Base-by-base conservation (phyloP, 73 alveolate species). In the Tetrahymena borealis region DNA sequence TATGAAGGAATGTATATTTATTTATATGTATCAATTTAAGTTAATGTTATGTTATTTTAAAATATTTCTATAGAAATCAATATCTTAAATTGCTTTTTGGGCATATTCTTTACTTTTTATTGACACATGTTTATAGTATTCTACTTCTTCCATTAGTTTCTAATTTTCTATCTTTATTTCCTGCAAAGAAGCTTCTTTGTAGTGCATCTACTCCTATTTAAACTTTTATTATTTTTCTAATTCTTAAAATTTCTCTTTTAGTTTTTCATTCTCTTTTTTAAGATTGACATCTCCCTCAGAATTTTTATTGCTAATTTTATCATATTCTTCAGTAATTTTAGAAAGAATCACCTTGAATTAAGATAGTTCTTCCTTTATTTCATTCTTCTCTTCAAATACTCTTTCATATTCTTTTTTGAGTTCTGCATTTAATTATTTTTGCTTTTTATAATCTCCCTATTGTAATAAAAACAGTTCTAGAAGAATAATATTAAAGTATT, bases 51-150 rank as follows among this genome's bases (percentile, higher is more conserved):
- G 95, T 32, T 93, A 39, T 39, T 79, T 85, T 85, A 93, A 39
- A 28, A 93, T 39, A 20, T 93, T 92, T 85, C 95, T 93, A 32
- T 93, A 93, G 33, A 93, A 93, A 36, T 93, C 95, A 20, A 93
- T 20, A 35, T 93, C 95, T 41, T 93, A 42, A 9, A 79, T 92
- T 39, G 90, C 37, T 85, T 93, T 79, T 93, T 85, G 78, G 32
- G 90, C 78, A 24, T 78, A 40, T 24, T 93, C 78, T 90, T 93
- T 93, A 33, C 91, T 40, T 39, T 85, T 60, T 11, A 79, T 33
- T 32, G 93, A 79, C 13, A 78, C 35, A 28, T 93, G 41, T 33
- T 90, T 79, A 36, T 79, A 93, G 40, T 93, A 93, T 24, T 93
- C 95, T 6, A 93, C 90, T 40, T 93, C 95, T 39, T 93, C 91